Base-by-base conservation (phyloP, 225 moss, liverwort and hornwort genomes). In the Physcomitrium patens region DNA sequence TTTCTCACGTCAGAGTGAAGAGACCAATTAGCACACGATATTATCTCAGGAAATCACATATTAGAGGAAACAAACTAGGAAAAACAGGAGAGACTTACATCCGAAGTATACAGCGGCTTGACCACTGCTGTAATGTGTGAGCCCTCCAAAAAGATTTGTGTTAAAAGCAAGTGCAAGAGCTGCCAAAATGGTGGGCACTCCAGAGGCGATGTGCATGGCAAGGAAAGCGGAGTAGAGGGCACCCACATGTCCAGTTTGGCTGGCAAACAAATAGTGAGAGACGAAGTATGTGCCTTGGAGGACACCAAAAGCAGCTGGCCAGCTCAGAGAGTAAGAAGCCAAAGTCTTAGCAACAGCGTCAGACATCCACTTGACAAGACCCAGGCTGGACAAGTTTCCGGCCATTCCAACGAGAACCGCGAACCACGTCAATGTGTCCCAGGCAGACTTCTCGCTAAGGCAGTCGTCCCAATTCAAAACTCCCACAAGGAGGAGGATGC, bases 401-500 rank as follows among this genome's bases (percentile, higher is more conserved):
- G 99, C 99, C 95, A 99, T 99, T 64, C 99, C 99, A 52, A 99
- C 99, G 26, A 99, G 81, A 18, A 99, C 93, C 1, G 99, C 99
- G 85, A 99, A 99, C 99, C 99, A 99, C 18, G 92, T 95, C 76
- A 99, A 78, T 17, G 99, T 99, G 73, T 99, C 99, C 99, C 99
- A 99, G 8, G 99, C 99, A 43, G 95, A 92, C 76, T 93, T 99
- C 77, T 99, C 99, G 59, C 84, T 86, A 16, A 99, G 90, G 78
- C 99, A 99, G 69, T 99, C 99, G 37, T 95, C 89, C 99, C 99
- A 99, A 7, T 95, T 89, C 45, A 99, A 80, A 27, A 99, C 99
- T 23, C 99, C 99, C 24, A 85, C 45, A n/a, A 87, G 73, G 22
- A 99, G 88, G 47, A 99, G 95, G 28, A 92, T 88, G 57, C 93